Evolutionary conservation across 805 yeast genomes (phyloP).

Genomic region (Babjeviella inositovora): DNA sequence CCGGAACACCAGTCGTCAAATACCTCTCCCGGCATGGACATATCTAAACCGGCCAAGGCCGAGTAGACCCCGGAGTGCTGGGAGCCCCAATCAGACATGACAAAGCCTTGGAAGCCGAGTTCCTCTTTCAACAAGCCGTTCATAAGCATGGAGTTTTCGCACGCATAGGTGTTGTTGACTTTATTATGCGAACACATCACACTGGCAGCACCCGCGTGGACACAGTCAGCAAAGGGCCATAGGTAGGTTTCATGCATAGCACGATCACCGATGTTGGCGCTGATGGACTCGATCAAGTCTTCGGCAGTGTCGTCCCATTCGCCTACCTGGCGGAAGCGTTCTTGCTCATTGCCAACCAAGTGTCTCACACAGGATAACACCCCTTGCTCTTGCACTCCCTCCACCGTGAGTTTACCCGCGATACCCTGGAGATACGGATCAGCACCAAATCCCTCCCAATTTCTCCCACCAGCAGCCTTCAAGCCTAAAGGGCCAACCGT

Average conservation of each 20-base stretch:
- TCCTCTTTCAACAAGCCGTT: conserved; percentile 43
- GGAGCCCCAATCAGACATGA: conserved; percentile 57
- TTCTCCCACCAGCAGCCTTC: conserved; percentile 48
- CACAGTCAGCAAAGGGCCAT: conserved; percentile 55
- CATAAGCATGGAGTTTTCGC: conserved; percentile 39
- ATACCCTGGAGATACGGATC: conserved; percentile 48
- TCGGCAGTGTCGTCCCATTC: conserved; percentile 28
- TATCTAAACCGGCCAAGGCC: conserved; percentile 43
- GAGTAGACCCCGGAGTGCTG: conserved; percentile 40
- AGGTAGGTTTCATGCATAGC: conserved; percentile 45
- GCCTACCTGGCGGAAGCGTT: conserved; percentile 34
- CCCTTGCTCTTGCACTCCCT: conserved; percentile 41
- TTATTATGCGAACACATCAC: conserved; percentile 47
- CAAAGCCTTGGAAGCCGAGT: conserved; percentile 51
- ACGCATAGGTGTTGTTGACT: conserved; percentile 39
- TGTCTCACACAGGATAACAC: conserved; percentile 42
- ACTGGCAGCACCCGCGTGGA: conserved; percentile 42
- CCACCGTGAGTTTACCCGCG: conserved; percentile 31
- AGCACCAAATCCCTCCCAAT: conserved; percentile 49
- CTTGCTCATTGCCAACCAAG: conserved; percentile 47
- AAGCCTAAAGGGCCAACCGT: conserved; percentile 43
- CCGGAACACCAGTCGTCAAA: conserved; percentile 37
- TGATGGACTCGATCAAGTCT: conserved; percentile 21
- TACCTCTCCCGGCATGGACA: conserved; percentile 49
- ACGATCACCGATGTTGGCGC: conserved; percentile 41